A percentile compares a stretch with the other conserved stretches of the same genome.
Evolutionary conservation across 768 basidiomycete genomes (phyloP).

Genomic region (Mycena albidolilacea): DNA sequence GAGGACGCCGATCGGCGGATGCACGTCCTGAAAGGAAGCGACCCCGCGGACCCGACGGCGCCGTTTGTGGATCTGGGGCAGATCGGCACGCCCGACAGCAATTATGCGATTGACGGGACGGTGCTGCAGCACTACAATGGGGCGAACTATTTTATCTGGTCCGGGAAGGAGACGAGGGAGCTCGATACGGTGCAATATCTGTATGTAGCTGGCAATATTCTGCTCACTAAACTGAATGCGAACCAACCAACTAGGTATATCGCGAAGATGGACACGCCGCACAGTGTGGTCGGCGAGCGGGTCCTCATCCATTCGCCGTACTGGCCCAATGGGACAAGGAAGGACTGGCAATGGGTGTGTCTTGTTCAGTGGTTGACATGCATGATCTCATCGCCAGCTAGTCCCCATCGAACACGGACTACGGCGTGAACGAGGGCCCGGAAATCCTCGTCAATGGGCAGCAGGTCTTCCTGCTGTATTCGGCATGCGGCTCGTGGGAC

Average conservation of each 20-base stretch:
- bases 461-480: slow-evolving; percentile 25
- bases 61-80: slow-evolving; percentile 26
- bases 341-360: slow-evolving; percentile 31
- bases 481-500: slow-evolving; percentile 24
- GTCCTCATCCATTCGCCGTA: slow-evolving; percentile 28
- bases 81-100: slow-evolving; percentile 26
- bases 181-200: slow-evolving; percentile 29
- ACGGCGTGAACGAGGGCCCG: slow-evolving; percentile 31
- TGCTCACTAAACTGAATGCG: neutral
- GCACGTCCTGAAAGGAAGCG: slow-evolving; percentile 25
- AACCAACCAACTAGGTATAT: slow-evolving; percentile 16
- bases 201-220: neutral
- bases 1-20: slow-evolving; percentile 26
- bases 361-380: too few relatives aligned
- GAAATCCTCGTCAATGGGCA: slow-evolving; percentile 16
- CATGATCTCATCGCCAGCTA: neutral
- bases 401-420: slow-evolving; percentile 21
- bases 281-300: slow-evolving; percentile 19
- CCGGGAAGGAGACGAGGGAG: slow-evolving; percentile 24
- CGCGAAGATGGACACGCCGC: slow-evolving; percentile 30
- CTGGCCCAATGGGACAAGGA: slow-evolving; percentile 27
- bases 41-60: slow-evolving; percentile 26
- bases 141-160: slow-evolving; percentile 33
- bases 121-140: slow-evolving; percentile 27
- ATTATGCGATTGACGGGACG: slow-evolving; percentile 31